Base-by-base conservation (phyloP, 225 moss, liverwort and hornwort genomes). In the Pseudoscleropodium purum region DNA sequence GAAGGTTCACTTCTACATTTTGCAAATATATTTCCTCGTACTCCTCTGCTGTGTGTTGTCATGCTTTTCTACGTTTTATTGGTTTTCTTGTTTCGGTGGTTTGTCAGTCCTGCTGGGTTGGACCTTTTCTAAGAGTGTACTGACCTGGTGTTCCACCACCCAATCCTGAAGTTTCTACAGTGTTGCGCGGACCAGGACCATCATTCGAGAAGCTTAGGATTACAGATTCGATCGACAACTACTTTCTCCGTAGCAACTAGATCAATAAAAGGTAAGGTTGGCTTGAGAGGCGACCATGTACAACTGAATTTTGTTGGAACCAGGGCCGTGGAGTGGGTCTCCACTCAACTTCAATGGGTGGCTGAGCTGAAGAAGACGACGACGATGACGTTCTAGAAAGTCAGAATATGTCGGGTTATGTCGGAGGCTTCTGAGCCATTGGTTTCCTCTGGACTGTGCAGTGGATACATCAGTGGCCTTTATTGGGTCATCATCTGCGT, bases 401-500 rank as follows among this genome's bases (percentile, higher is more conserved):
- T 91, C 93, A 91, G 90, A 56, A 81, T 41, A 73, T 94, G 90
- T 90, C 90, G 91, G 91, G 80, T 79, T 82, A 37, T 90, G 89
- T 94, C 91, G 91, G 89, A 85, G 78, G 57, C 76, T 67, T 26
- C 84, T 86, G 82, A 64, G 60, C 84, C 56, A 91, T 91, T 84
- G 86, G 93, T 86, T 72, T 86, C 63, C 80, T 51, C 6, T 52
- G 81, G 31, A 37, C 88, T 82, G 90, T 79, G 68, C 68, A 84
- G 84, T 7, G 84, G 43, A 29, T 67, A 34, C 85, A 79, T 67
- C 51, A 68, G n/a, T 5, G 36, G 85, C 83, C 78, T 63, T 84
- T 86, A 62, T n/a, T 84, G 52, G 61, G 79, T 68, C 84, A 26
- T 86, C 67, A 79, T 93, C 83, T 45, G 52, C 33, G 61, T 60